phyloP scores from a whole-genome alignment of 768 basidiomycete genomes.

The Cyathus striatus region DNA sequence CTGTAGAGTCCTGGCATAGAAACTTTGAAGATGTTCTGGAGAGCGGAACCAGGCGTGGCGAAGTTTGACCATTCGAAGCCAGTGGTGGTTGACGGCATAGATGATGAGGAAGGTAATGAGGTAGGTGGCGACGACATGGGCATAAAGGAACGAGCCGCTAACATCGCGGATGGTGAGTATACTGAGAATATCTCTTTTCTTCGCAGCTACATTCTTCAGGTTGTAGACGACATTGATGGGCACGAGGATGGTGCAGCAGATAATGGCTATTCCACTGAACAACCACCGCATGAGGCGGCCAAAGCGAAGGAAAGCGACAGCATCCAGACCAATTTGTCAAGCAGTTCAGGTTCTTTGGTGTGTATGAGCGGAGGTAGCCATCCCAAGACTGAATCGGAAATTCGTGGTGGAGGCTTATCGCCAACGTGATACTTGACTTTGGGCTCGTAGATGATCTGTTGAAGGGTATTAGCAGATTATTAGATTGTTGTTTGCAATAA shows the following conservation, averaged over 20 bases:
- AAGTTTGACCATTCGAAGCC: conserved; percentile 73
- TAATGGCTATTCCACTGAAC: conserved; percentile 57
- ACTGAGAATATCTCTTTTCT: conserved; percentile 57
- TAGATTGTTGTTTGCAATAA: too few relatives aligned
- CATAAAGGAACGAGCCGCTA: conserved; percentile 65
- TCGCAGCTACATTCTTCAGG: conserved; percentile 49
- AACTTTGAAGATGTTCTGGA: conserved; percentile 81
- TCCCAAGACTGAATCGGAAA: conserved; percentile 78
- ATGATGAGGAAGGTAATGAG: conserved; percentile 72
- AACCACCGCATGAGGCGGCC: conserved; percentile 76
- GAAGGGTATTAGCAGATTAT: conserved; percentile 5
- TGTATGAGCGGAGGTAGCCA: conserved; percentile 87
- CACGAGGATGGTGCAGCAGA: conserved; percentile 70
- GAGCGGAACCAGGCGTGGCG: conserved; percentile 87
- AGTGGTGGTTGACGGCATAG: conserved; percentile 67
- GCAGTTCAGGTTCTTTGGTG: conserved; percentile 83
- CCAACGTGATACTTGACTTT: conserved; percentile 89
- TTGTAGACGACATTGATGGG: conserved; percentile 89
- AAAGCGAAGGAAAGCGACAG: conserved; percentile 89
- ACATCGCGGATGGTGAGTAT: conserved; percentile 89
- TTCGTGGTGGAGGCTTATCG: conserved; percentile 71
- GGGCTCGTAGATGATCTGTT: conserved; percentile 84
- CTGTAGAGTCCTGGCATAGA: conserved; percentile 91
- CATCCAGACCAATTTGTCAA: conserved; percentile 91
- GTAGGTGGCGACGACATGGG: conserved; percentile 82